phyloP scores from a whole-genome alignment of 1,284 basidiomycete genomes.

The Ustilago vetiveriae region DNA sequence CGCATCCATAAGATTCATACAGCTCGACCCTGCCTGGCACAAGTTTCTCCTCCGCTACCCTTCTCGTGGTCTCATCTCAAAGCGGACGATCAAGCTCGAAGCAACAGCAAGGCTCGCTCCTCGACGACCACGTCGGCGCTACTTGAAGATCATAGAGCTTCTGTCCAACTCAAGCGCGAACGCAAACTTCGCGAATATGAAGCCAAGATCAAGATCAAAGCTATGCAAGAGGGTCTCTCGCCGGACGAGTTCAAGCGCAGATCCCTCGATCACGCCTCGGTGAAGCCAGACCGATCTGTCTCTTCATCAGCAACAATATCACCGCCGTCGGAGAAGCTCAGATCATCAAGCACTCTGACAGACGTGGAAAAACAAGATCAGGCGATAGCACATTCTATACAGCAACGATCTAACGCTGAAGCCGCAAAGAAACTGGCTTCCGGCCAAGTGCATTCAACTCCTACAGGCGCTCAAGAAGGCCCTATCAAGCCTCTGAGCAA shows the following conservation, averaged over 20 bases:
- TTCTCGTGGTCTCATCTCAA: conserved; percentile 41
- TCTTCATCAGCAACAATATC: background rate
- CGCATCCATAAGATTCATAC: conserved; percentile 10
- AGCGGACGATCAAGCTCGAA: conserved; percentile 18
- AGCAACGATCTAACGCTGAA: conserved; percentile 36
- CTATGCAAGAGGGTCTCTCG: conserved; percentile 48
- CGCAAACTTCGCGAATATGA: conserved; percentile 59
- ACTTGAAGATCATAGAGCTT: conserved; percentile 20
- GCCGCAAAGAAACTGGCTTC: conserved; percentile 44
- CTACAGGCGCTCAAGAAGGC: conserved; percentile 33
- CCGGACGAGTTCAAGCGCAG: conserved; percentile 47
- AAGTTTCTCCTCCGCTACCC: conserved; percentile 33
- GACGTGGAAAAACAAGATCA: conserved; percentile 48
- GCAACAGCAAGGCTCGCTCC: background rate
- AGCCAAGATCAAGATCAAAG: conserved; percentile 58
- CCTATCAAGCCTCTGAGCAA: conserved; percentile 56
- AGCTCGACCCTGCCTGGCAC: conserved; percentile 17
- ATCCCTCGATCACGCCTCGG: conserved; percentile 24
- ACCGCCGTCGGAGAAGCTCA: background rate
- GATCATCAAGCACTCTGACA: background rate
- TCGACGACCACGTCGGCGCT: background rate
- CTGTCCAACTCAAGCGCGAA: conserved; percentile 44
- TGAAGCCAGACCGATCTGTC: conserved; percentile 1
- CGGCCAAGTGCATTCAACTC: conserved; percentile 32
- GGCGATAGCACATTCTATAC: conserved; percentile 35